phyloP scores from a whole-genome alignment of 164 flowering plant genomes.

The Kingdonia uniflora region DNA sequence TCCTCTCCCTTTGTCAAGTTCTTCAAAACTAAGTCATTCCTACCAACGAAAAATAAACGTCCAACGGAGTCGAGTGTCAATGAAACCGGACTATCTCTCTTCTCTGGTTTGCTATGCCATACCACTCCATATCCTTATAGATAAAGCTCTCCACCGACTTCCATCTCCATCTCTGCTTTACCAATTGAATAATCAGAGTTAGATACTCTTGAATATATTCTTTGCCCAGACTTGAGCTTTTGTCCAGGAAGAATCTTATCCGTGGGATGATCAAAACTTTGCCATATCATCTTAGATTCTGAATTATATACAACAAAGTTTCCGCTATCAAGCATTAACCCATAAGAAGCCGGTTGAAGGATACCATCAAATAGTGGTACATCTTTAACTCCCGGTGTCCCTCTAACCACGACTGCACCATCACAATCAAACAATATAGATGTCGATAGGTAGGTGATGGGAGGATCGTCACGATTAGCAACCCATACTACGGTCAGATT shows the following conservation, averaged over 20 bases:
- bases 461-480: background rate
- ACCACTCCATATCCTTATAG: too few relatives aligned
- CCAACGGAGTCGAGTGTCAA: background rate
- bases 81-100: background rate
- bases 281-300: background rate
- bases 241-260: background rate
- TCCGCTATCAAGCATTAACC: background rate
- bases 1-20: background rate
- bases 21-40: background rate
- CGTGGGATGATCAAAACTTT: constrained; percentile 2
- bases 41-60: background rate
- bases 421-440: background rate
- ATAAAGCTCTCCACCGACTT: too few relatives aligned
- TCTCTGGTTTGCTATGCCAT: too few relatives aligned
- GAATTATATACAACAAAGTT: background rate
- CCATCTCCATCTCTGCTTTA: too few relatives aligned
- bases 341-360: background rate
- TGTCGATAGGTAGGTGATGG: background rate
- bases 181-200: too few relatives aligned
- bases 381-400: background rate
- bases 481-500: background rate
- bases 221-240: background rate
- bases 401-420: background rate
- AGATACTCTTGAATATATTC: background rate
- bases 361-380: background rate